A percentile compares a stretch with the other conserved stretches of the same genome.
These are phyloP conservation scores for Zalaria sp. DNA, from an alignment of 2,329 filamentous ascomycete species.

Conservation along the genomic window DNA sequence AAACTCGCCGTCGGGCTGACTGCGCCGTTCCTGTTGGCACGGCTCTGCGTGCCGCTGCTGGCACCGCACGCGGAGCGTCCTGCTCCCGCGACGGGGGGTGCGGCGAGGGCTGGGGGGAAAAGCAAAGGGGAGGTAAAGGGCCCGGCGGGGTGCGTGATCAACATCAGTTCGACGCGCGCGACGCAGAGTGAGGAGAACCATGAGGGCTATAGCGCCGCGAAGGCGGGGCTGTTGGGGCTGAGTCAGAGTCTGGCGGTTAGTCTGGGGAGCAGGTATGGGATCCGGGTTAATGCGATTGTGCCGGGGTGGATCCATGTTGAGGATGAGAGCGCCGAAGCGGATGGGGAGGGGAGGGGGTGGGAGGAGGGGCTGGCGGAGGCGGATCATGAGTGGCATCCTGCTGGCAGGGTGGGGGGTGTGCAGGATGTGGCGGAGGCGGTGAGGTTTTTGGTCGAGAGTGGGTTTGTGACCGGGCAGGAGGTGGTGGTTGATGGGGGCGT, in stretches of 20 bases:
- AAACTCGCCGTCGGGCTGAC: constrained; percentile 15
- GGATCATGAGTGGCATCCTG: constrained; percentile 36
- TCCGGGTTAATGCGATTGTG: constrained; percentile 35
- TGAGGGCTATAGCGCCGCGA: constrained; percentile 36
- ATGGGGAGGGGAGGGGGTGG: constrained; percentile 27
- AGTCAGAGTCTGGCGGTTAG: constrained; percentile 35
- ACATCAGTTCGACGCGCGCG: constrained; percentile 37
- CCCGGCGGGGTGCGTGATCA: constrained; percentile 20
- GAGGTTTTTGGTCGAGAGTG: constrained; percentile 24
- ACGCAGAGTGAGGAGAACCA: constrained; percentile 34
- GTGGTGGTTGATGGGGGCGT: constrained; percentile 33
- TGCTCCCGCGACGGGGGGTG: constrained; percentile 2
- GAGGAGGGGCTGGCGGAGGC: constrained; percentile 30
- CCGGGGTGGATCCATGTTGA: constrained; percentile 39
- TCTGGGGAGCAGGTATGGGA: constrained; percentile 25
- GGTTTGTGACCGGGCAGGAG: constrained; percentile 31
- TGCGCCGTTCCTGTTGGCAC: constrained; percentile 13
- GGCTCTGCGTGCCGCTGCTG: constrained; percentile 13
- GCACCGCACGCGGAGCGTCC: constrained; percentile 6
- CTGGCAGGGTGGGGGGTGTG: constrained; percentile 35
- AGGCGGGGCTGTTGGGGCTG: constrained; percentile 36
- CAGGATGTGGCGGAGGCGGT: constrained; percentile 30
- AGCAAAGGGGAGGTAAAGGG: not conserved
- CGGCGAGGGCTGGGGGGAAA: constrained; percentile 2
- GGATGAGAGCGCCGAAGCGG: constrained; percentile 26